Base-by-base conservation (phyloP, 2,329 filamentous ascomycete species). In the Lecanosticta acicola region DNA sequence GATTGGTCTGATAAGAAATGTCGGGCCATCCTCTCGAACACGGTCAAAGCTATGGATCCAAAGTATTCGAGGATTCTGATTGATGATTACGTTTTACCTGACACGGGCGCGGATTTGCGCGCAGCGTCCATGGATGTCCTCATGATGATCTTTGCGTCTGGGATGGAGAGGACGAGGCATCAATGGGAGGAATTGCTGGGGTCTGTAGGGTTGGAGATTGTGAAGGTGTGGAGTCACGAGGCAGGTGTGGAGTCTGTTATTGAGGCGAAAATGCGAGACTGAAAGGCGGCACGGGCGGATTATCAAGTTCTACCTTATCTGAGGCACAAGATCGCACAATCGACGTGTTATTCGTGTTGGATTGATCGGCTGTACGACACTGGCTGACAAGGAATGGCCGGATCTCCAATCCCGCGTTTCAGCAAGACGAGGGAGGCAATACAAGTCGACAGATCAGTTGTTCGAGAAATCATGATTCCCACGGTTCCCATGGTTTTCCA, bases 41-140 rank as follows among this genome's bases (percentile, higher is more conserved):
- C 47, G 13, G 47, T 51, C 17, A 43, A 41, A 3, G 54, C 48
- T 1, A 51, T 58, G 53, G 53, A 56, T 16, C 40, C 38, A 14
- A 35, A 32, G 2, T 51, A 55, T 24, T 56, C 53, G 8, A 33
- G 41, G 13, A 26, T 57, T 8, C 34, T 57, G 39, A 53, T 57
- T 24, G 55, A 56, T n/a, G 46, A 57, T 14, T 54, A 38, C n/a
- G 49, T 56, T 3, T 33, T 57, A 5, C 45, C 53, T 3, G 44
- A 47, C 16, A 35, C 26, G 9, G 42, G 43, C 5, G 46, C 47
- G 16, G 41, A 43, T 18, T 21, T 40, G 16, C 39, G 43, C 24
- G 49, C 48, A 3, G 51, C 53, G 4, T 41, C 42, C 2, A 49
- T 52, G 50, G 51, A 54, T 32, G 29, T 41, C 26, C 24, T 32